Base-by-base conservation (phyloP, 371 early-diverging fungal species). In the Mucor ambiguus region DNA sequence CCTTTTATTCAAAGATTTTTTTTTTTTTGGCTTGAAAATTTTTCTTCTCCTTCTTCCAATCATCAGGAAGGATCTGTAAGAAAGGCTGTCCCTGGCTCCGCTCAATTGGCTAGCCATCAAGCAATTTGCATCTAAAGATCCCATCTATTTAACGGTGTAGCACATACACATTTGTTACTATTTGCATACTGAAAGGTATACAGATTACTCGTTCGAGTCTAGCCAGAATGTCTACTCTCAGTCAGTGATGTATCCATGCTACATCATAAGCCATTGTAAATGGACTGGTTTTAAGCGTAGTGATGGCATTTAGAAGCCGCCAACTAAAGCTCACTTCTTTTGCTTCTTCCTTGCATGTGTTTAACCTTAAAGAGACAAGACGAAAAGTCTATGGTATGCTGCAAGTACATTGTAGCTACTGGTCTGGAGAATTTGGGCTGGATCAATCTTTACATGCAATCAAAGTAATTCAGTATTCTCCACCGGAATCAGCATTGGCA, bases 11-110 rank as follows among this genome's bases (percentile, higher is more conserved):
- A n/a, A 22, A 46, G 28, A 38, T 63, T 60, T 43, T 54, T 38
- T 55, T 69, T 61, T 44, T 55, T 58, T 46, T 54, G 48, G 69
- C 11, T 61, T 49, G 61, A 64, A 68, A 68, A 68, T 33, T 68
- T 68, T 63, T 63, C 63, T 38, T 43, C 37, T 58, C 22, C 22
- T 24, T 24, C 38, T 33, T 16, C 69, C 69, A 69, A 69, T 69
- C 37, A 63, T 20, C 41, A 28, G 0, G 26, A 2, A 43, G 29
- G 64, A 69, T 67, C 68, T 49, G 61, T 43, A 60, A 57, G 24
- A 56, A 60, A 32, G 61, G 67, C 67, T 67, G 67, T 61, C 58
- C 57, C 62, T 18, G 38, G 44, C 61, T 61, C 67, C 67, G 67
- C 62, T 54, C 29, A 22, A 38, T 33, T 49, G 46, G 24, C 12